These are phyloP conservation scores for Parathielavia hyrcaniae DNA, from an alignment of 495 filamentous ascomycete species.

Conservation along the genomic window DNA sequence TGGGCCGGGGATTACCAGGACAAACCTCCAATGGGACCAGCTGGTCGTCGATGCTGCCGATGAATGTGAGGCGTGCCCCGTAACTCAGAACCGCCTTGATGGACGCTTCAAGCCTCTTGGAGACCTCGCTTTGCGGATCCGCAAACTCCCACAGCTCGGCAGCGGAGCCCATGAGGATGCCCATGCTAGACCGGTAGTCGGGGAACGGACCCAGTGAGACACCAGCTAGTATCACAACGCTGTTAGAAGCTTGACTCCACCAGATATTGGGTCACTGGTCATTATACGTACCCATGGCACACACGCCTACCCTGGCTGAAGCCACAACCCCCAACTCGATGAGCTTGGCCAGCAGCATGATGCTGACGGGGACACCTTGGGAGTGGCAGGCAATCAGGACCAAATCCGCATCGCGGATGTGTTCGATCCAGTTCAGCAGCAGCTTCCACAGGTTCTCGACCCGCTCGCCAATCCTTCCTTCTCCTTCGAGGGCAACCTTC, in stretches of 20 bases:
- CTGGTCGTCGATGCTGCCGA: slow-evolving; percentile 95
- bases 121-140: slow-evolving; percentile 68
- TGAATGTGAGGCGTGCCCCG: slow-evolving; percentile 74
- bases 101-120: slow-evolving; percentile 70
- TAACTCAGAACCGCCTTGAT: slow-evolving; percentile 64
- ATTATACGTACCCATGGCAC: slow-evolving; percentile 61
- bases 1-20: background rate
- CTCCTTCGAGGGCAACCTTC: slow-evolving; percentile 92
- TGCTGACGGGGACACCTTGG: slow-evolving; percentile 87
- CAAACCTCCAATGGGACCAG: slow-evolving; percentile 80
- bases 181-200: slow-evolving; percentile 73
- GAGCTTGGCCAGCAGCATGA: slow-evolving; percentile 89
- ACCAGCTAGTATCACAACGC: slow-evolving; percentile 50
- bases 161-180: slow-evolving; percentile 73
- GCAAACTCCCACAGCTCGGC: slow-evolving; percentile 92
- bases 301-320: slow-evolving; percentile 65
- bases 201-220: slow-evolving; percentile 89
- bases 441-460: slow-evolving; percentile 92
- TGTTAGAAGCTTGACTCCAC: slow-evolving; percentile 2
- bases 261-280: background rate
- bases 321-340: slow-evolving; percentile 71
- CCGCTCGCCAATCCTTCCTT: slow-evolving; percentile 87
- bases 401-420: slow-evolving; percentile 80
- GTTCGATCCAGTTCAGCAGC: slow-evolving; percentile 88
- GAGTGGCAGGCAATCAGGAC: slow-evolving; percentile 88